Evolutionary conservation across 345 rosid species (phyloP), one percentile per base, ranked within the genome.

Genomic region (Psidium guajava): DNA sequence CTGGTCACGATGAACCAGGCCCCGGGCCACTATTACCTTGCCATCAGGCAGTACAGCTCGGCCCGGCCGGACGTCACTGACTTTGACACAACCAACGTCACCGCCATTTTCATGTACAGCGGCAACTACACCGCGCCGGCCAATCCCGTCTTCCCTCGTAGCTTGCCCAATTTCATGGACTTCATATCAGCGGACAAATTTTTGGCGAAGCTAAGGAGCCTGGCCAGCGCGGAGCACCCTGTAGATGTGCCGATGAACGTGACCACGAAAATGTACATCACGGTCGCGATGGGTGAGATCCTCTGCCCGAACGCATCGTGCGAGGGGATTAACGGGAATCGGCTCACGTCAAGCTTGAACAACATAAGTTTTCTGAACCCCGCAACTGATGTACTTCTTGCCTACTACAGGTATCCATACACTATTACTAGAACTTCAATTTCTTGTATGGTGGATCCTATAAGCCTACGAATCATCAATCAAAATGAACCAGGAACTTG

Each of bases 311-410:
- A 82, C 69, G 73, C 21, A 52, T 51, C 85, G 49, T 86, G 91
- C 27, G 88, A 85, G 24, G 91, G 88, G 54, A 86, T 87, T 9
- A 86, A 88, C 13, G 92, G 92, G 42, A 88, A 86, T 12, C 56
- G 90, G 40, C 88, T 91, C 56, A 40, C 91, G 11, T 89, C 94
- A 22, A 91, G 93, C 84, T 80, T 92, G 88, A 92, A 92, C 89
- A 92, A 92, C 73, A 88, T 92, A 11, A 91, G 90, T 25, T 91
- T 89, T 47, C 47, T 84, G 18, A 84, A 88, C 42, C 93, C 93
- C 0, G 80, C 86, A 5, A 75, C 85, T 21, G 89, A 89, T 24
- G 40, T 91, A 2, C 82, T 91, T 15, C 88, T 90, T 86, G 93
- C 93, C 47, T 87, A 90, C 58, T 85, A 87, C 15, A 47, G 82